A percentile compares a stretch with the other conserved stretches of the same genome.
Evolutionary conservation across 768 basidiomycete species (phyloP).

Genomic region (Mrakia gelida): DNA sequence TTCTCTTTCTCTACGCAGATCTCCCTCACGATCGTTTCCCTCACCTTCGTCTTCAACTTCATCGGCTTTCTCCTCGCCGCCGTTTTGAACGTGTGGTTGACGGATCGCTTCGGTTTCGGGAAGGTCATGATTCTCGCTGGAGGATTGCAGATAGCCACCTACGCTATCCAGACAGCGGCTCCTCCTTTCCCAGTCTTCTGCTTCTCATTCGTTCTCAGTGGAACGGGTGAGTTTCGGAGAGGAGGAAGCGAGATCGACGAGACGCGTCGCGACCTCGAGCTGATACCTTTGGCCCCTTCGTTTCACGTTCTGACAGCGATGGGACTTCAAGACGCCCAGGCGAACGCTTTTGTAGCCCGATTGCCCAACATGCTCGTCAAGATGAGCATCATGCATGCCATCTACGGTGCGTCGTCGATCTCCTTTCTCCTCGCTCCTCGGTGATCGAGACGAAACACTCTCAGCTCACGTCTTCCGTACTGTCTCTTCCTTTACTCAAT

Average conservation of each 20-base stretch:
- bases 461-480: neutral
- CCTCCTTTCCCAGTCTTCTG: slow-evolving; percentile 52
- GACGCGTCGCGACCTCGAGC: slow-evolving; percentile 34
- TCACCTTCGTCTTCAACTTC: slow-evolving; percentile 54
- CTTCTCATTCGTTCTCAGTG: slow-evolving; percentile 49
- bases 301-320: neutral
- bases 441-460: too few species aligned
- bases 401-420: slow-evolving; percentile 49
- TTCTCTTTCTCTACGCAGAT: neutral
- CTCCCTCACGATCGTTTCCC: slow-evolving; percentile 19
- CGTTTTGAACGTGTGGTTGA: slow-evolving; percentile 51
- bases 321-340: slow-evolving; percentile 49
- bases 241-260: slow-evolving; percentile 50
- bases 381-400: slow-evolving; percentile 49
- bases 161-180: slow-evolving; percentile 47
- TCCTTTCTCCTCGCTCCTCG: neutral
- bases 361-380: slow-evolving; percentile 49
- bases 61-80: slow-evolving; percentile 46
- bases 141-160: slow-evolving; percentile 35
- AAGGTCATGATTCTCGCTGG: slow-evolving; percentile 32
- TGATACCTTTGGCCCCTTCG: neutral
- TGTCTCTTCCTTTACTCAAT: too few species aligned
- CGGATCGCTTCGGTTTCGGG: slow-evolving; percentile 43
- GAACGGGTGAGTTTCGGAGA: slow-evolving; percentile 43
- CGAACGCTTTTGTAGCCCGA: slow-evolving; percentile 51